Evolutionary conservation across 192 early-diverging fungal genomes (phyloP), one percentile per base, ranked within the genome.

Genomic region (Coemansia sp.): DNA sequence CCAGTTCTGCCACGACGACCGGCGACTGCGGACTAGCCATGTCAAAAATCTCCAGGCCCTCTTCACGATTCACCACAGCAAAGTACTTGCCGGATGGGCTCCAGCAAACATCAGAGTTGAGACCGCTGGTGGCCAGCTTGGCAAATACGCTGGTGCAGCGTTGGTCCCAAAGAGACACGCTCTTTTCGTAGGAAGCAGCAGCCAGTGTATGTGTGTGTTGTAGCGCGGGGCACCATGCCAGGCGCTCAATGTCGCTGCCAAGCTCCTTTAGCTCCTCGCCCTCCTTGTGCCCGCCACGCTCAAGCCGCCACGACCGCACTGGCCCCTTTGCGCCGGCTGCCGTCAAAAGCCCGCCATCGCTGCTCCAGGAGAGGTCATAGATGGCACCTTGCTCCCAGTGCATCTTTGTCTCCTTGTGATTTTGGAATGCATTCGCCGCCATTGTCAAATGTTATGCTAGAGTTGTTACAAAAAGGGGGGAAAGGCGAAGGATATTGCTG

Each of bases 251-350:
- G 14, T 66, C 45, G 11, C 18, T 52, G 26, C 69, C 66, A 8
- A 81, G 38, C 0, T 61, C 66, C 28, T 65, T 62, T 42, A 75
- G 66, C 31, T 69, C 78, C 39, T 81, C 78, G 66, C 78, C 78
- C 21, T 81, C 78, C 31, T 81, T 81, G 61, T 81, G 78, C 5
- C 78, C 78, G 50, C 78, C 73, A 14, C 73, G 68, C 20, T 66
- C 73, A 1, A 81, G 64, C 2, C 78, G 52, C 78, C 78, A 81
- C 7, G 73, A 63, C 33, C 78, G 65, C 23, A 67, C 68, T 1
- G 65, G 58, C 10, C 73, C 78, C 31, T 68, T 75, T 14, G 73
- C 38, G 0, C 72, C 78, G 0, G 66, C 66, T 5, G 78, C 78
- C 12, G 73, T 76, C n/a, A 81, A 64, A 20, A 66, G 56, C 18